These are phyloP conservation scores for Ophioceras dolichostomum DNA, from an alignment of 2,329 filamentous ascomycete species.

Conservation along the genomic window DNA sequence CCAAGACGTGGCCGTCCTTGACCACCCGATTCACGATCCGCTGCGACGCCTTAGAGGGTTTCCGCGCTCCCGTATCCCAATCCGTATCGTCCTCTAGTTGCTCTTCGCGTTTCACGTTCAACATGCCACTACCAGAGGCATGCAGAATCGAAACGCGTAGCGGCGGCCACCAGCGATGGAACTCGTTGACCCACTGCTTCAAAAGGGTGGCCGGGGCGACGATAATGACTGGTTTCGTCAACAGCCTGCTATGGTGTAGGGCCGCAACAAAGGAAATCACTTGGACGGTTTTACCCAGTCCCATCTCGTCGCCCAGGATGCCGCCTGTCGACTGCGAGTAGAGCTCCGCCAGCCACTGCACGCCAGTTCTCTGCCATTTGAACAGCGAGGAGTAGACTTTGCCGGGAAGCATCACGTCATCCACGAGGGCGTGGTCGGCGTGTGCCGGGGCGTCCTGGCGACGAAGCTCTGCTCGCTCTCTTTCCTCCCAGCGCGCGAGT, in stretches of 20 bases:
- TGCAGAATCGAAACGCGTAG: conserved; percentile 90
- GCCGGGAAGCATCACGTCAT: conserved; percentile 70
- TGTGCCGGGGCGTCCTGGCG: conserved; percentile 78
- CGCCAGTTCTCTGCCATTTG: conserved; percentile 92
- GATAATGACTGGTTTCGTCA: conserved; percentile 76
- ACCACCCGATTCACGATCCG: conserved; percentile 74
- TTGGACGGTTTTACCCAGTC: conserved; percentile 81
- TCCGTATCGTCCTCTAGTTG: conserved; percentile 39
- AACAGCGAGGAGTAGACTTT: conserved; percentile 90
- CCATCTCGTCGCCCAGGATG: conserved; percentile 97
- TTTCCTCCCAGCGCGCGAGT: conserved; percentile 59
- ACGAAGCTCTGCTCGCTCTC: conserved; percentile 59
- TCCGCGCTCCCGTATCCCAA: conserved; percentile 34
- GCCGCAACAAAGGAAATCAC: conserved; percentile 72
- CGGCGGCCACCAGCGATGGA: conserved; percentile 99
- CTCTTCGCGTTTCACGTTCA: conserved; percentile 62
- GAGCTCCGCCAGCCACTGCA: conserved; percentile 91
- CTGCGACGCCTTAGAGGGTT: conserved; percentile 57
- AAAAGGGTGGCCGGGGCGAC: conserved; percentile 92
- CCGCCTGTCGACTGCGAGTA: conserved; percentile 84
- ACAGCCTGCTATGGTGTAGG: conserved; percentile 78
- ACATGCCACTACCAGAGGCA: conserved; percentile 91
- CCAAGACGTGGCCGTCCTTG: conserved; percentile 77
- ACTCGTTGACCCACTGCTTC: conserved; percentile 97
- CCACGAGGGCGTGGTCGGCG: conserved; percentile 62